phyloP scores from a whole-genome alignment of 768 basidiomycete species.

The Candolleomyces eurysporus region DNA sequence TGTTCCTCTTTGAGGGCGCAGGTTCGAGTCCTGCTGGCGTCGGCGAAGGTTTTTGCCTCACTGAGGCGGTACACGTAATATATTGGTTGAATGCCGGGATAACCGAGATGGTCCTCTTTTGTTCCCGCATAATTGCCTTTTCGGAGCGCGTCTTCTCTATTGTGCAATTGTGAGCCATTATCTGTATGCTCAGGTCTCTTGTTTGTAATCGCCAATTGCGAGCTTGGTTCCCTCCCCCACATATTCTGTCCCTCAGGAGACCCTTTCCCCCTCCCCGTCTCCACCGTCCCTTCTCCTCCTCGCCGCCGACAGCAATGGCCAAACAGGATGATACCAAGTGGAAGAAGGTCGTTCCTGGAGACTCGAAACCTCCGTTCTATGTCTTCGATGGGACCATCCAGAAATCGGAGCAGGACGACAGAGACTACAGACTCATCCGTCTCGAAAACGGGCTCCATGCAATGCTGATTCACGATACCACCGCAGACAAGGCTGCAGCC shows the following conservation, averaged over 20 bases:
- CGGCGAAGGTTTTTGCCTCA: background rate
- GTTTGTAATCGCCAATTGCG: background rate
- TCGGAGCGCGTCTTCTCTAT: background rate
- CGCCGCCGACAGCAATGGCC: background rate
- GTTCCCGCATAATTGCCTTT: background rate
- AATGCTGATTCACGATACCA: slow-evolving; percentile 76
- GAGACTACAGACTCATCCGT: slow-evolving; percentile 76
- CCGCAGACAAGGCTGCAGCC: slow-evolving; percentile 92
- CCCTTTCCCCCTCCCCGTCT: background rate
- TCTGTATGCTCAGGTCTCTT: background rate
- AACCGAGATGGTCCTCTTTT: slow-evolving; percentile 4
- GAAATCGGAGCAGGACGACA: slow-evolving; percentile 74
- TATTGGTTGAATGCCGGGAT: background rate
- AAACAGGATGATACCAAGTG: slow-evolving; percentile 25
- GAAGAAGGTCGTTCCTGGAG: slow-evolving; percentile 28
- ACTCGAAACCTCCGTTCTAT: slow-evolving; percentile 41
- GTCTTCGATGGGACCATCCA: slow-evolving; percentile 61
- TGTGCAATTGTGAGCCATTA: background rate
- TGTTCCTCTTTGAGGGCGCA: slow-evolving; percentile 69
- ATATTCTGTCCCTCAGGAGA: background rate
- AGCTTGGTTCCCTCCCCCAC: background rate
- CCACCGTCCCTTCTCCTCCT: background rate
- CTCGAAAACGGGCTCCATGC: slow-evolving; percentile 91
- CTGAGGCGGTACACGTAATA: background rate
- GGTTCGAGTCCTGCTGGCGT: slow-evolving; percentile 12